Evolutionary conservation across 192 early-diverging fungal genomes (phyloP).

Genomic region (Bifiguratus adelaidae): DNA sequence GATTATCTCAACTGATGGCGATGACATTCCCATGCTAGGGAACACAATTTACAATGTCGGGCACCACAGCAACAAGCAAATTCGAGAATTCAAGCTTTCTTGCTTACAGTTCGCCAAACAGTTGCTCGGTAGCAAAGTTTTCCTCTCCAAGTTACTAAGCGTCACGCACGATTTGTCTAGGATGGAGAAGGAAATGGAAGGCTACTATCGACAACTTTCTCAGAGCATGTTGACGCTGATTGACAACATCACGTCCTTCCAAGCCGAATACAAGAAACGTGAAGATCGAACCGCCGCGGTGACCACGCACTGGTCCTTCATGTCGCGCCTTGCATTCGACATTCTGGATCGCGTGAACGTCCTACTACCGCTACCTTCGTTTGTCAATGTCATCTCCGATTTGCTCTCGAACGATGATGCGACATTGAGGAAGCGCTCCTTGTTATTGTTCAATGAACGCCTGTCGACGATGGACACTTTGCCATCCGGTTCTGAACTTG

Average conservation of each 20-base stretch:
- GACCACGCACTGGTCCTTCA: constrained; percentile 34
- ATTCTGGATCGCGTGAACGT: constrained; percentile 66
- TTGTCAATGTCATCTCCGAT: constrained; percentile 55
- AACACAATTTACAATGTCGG: constrained; percentile 16
- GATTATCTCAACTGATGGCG: constrained; percentile 2
- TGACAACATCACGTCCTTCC: constrained; percentile 34
- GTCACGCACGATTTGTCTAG: constrained; percentile 17
- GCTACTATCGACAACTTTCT: constrained; percentile 32
- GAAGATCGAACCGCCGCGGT: constrained; percentile 17
- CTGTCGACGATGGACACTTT: constrained; percentile 32
- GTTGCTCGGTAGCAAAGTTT: constrained; percentile 34
- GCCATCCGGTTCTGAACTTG: no score
- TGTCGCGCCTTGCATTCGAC: constrained; percentile 55
- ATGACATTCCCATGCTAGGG: constrained; percentile 2
- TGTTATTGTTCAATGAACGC: constrained; percentile 64
- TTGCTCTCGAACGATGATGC: constrained; percentile 49
- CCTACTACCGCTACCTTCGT: constrained; percentile 63
- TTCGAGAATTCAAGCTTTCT: constrained; percentile 54
- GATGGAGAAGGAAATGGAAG: constrained; percentile 25
- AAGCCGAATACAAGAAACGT: constrained; percentile 16
- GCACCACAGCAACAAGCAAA: constrained; percentile 39
- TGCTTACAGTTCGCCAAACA: constrained; percentile 40
- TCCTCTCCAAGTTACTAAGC: constrained; percentile 35
- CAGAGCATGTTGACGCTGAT: constrained; percentile 45
- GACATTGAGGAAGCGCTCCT: constrained; percentile 61